Conservation (phyloP, 2,329 filamentous ascomycete species). For the Orbilia ellipsospora region DNA sequence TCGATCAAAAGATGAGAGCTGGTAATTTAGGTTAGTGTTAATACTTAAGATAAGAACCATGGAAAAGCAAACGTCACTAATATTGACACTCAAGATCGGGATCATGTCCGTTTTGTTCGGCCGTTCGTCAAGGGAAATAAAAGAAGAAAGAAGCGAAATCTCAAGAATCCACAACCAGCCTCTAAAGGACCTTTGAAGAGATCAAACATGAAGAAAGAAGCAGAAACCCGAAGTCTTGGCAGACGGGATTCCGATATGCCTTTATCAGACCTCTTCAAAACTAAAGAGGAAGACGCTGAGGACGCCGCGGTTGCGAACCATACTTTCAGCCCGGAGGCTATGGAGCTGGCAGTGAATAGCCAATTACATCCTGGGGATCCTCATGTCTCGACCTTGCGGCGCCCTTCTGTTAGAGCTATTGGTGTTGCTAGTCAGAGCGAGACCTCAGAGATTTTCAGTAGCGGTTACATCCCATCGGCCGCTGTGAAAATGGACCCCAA, state of each 20-base stretch:
- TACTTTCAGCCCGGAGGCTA: not conserved
- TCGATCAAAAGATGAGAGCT: slow-evolving; percentile 28
- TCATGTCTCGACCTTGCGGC: slow-evolving; percentile 14
- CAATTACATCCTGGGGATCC: slow-evolving; percentile 10
- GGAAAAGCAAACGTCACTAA: not conserved
- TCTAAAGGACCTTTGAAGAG: slow-evolving; percentile 13
- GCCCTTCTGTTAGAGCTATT: slow-evolving; percentile 29
- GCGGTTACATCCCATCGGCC: not conserved
- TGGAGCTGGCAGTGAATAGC: not conserved
- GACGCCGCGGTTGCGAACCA: slow-evolving; percentile 14
- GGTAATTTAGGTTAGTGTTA: slow-evolving; percentile 28
- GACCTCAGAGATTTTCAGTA: slow-evolving; percentile 17
- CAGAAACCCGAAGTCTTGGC: not conserved
- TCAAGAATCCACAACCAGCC: not conserved
- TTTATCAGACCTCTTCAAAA: slow-evolving; percentile 18
- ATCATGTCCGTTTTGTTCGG: slow-evolving; percentile 28
- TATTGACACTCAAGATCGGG: not conserved
- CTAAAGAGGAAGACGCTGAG: slow-evolving; percentile 20
- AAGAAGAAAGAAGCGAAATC: slow-evolving; percentile 26
- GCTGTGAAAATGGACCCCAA: slow-evolving; percentile 7
- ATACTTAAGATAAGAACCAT: not conserved
- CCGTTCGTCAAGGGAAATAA: slow-evolving; percentile 41
- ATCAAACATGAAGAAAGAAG: slow-evolving; percentile 12
- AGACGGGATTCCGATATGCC: slow-evolving; percentile 1
- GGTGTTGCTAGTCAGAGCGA: slow-evolving; percentile 15